Conservation (phyloP, 345 rosid genomes). For the Brassica cretica region DNA sequence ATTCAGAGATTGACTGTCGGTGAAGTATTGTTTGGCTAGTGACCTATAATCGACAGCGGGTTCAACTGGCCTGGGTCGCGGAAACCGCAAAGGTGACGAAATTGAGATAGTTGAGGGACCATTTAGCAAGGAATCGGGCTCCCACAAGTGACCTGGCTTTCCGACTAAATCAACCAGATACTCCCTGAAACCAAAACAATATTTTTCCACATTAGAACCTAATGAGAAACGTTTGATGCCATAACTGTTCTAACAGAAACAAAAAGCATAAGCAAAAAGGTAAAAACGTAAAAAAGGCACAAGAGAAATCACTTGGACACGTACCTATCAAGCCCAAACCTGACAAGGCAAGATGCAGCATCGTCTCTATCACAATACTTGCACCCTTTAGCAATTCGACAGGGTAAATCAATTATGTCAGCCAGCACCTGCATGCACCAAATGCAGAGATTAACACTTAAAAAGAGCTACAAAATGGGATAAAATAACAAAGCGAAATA, state of each 20-base stretch:
- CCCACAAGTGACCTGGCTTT: constrained; percentile 86
- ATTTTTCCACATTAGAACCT: constrained; percentile 25
- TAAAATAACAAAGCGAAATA: not conserved
- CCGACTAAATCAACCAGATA: constrained; percentile 88
- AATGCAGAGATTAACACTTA: constrained; percentile 3
- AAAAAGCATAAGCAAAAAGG: constrained; percentile 3
- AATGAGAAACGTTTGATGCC: not conserved
- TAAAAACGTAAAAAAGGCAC: not conserved
- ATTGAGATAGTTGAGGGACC: constrained; percentile 93
- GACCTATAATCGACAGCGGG: constrained; percentile 72
- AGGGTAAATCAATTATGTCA: constrained; percentile 87
- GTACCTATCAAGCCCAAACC: constrained; percentile 91
- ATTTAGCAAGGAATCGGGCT: constrained; percentile 94
- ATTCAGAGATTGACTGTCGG: constrained; percentile 72
- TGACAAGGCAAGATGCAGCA: constrained; percentile 97
- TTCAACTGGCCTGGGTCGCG: constrained; percentile 66
- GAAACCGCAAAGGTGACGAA: constrained; percentile 96
- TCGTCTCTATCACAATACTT: constrained; percentile 80
- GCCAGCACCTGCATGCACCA: constrained; percentile 76
- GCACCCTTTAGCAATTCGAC: constrained; percentile 99
- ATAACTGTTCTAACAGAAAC: constrained; percentile 7
- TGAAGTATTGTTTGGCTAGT: constrained; percentile 89
- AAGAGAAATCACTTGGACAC: constrained; percentile 16
- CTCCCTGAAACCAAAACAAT: constrained; percentile 67
- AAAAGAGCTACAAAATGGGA: not conserved